These are phyloP conservation scores for Auriculariales sp. DNA, from an alignment of 768 basidiomycete genomes.

Conservation along the genomic window DNA sequence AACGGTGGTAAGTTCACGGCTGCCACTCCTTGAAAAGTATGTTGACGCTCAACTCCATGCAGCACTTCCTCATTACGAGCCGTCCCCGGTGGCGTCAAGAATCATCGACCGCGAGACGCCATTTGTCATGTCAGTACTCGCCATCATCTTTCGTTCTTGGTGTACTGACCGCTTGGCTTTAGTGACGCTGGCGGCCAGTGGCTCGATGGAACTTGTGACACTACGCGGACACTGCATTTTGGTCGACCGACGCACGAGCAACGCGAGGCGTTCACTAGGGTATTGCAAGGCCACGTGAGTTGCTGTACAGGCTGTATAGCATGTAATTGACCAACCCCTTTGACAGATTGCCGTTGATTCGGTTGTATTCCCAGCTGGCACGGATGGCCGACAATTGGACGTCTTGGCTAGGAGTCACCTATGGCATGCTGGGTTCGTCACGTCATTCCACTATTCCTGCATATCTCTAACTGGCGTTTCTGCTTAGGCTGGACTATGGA, in stretches of 20 bases:
- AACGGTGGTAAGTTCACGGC: conserved; percentile 52
- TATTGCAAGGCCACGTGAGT: conserved; percentile 90
- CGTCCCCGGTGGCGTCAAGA: conserved; percentile 48
- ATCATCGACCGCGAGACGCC: conserved; percentile 68
- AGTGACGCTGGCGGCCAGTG: conserved; percentile 91
- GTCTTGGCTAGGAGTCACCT: conserved; percentile 80
- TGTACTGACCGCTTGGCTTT: not conserved
- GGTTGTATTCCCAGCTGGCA: conserved; percentile 83
- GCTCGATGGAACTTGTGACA: conserved; percentile 73
- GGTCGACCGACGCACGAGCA: conserved; percentile 77
- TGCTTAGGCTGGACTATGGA: not conserved
- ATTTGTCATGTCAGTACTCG: conserved; percentile 64
- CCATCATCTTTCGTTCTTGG: not conserved
- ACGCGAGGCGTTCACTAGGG: conserved; percentile 84
- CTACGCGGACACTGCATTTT: conserved; percentile 72
- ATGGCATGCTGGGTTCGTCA: conserved; percentile 55
- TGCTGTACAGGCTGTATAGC: conserved; percentile 8
- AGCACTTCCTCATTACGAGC: conserved; percentile 88
- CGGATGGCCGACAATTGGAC: conserved; percentile 69
- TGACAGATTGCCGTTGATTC: conserved; percentile 77
- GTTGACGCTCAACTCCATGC: not conserved
- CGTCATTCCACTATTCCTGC: no score
- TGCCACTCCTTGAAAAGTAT: not conserved
- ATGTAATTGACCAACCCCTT: conserved; percentile 9
- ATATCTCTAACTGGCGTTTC: not conserved